Base-by-base conservation (phyloP, 23 red algal species). In the Cyanidioschyzon merolae region DNA sequence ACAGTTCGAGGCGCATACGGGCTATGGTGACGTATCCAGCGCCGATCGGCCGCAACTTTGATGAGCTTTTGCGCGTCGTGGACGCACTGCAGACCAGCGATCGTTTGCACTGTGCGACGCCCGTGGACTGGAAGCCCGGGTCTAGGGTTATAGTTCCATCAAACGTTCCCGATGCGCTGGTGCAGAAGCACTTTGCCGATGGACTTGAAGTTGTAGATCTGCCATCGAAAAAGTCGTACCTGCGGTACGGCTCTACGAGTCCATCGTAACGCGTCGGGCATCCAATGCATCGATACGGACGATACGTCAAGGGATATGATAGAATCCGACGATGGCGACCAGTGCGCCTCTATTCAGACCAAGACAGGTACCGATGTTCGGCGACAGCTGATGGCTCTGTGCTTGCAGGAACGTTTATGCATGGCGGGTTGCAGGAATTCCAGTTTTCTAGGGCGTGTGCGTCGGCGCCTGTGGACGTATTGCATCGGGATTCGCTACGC, bases 21-120 rank as follows among this genome's bases (percentile, higher is more conserved):
- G 57, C 85, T 40, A 83, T 71, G 18, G 30, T 92, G 41, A 86
- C 84, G 34, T 92, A 92, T 45, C 89, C 89, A 0, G 76, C 83
- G 1, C 82, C 76, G 50, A 81, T 77, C 26, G 89, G 89, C 16
- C 76, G 89, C 63, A 92, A 84, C 79, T 92, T 92, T 77, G 84
- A 86, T 76, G 89, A 92, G 79, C 76, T 92, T 68, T 59, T 92
- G 51, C 77, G 89, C 37, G 83, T 83, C 39, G 79, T 92, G 36
- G 89, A 92, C 75, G 80, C 83, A 31, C 45, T 92, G 68, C 89
- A 92, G 59, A 51, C 77, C 68, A 82, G 82, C 0, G 68, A 81
- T 26, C 74, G 75, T 37, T 34, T 54, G 58, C 68, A 77, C 57
- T 79, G 85, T 54, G 89, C 83, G 41, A 92, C 89, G 12, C 89